These are phyloP conservation scores for Drechslerella coelobrocha DNA, from an alignment of 2,329 filamentous ascomycete genomes.

Conservation along the genomic window DNA sequence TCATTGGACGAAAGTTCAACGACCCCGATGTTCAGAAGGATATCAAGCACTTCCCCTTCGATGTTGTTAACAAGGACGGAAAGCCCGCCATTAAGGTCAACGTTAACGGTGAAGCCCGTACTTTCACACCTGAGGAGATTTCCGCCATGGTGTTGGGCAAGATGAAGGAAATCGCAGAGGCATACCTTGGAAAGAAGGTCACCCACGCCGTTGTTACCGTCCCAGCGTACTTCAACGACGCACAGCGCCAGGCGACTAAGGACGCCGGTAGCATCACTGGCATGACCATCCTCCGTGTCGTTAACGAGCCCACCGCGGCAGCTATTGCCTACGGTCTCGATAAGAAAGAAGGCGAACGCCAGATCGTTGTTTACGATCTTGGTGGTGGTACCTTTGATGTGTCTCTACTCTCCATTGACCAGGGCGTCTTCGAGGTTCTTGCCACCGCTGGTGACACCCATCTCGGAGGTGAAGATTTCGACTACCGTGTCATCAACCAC, in stretches of 20 bases:
- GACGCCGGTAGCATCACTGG: constrained; percentile 90
- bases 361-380: constrained; percentile 92
- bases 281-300: constrained; percentile 92
- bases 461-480: constrained; percentile 98
- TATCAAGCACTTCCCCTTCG: constrained; percentile 98
- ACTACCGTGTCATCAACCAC: constrained; percentile 95
- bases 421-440: constrained; percentile 92
- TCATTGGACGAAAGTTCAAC: constrained; percentile 82
- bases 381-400: constrained; percentile 96
- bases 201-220: constrained; percentile 91
- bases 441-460: constrained; percentile 96
- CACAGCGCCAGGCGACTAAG: constrained; percentile 96
- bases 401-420: constrained; percentile 86
- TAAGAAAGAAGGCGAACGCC: constrained; percentile 81
- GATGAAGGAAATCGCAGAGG: constrained; percentile 84
- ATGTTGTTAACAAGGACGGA: constrained; percentile 84
- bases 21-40: constrained; percentile 90
- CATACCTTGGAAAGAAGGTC: constrained; percentile 80
- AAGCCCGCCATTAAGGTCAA: constrained; percentile 85
- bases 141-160: constrained; percentile 82
- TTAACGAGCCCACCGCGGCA: constrained; percentile 95
- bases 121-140: constrained; percentile 80
- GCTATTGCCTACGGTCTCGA: constrained; percentile 93
- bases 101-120: constrained; percentile 70
- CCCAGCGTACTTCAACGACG: constrained; percentile 98